Conservation (phyloP, 305 asterid species). For the Vinca major region DNA sequence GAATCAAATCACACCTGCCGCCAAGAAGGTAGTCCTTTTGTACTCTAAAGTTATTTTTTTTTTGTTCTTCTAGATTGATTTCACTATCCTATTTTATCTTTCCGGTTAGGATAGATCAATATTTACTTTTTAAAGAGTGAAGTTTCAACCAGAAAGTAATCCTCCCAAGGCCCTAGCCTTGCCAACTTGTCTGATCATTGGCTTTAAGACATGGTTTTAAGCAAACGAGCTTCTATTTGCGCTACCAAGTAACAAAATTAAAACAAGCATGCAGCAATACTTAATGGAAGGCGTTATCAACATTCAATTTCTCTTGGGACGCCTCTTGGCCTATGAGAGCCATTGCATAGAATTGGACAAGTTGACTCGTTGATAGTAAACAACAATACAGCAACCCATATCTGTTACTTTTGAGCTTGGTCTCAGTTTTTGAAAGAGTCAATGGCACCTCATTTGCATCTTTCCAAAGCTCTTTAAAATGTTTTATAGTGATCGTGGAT, state of each 20-base stretch:
- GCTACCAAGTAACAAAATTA: not conserved
- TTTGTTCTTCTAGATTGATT: not conserved
- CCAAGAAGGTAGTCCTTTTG: slow-evolving; percentile 49
- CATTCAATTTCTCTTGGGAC: not conserved
- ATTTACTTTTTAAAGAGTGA: not conserved
- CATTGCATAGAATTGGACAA: not conserved
- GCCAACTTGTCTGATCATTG: not conserved
- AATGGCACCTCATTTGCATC: not conserved
- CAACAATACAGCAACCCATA: not conserved
- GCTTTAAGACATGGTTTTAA: not conserved
- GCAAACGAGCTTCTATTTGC: not conserved
- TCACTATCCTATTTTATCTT: slow-evolving; percentile 1
- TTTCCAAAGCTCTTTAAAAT: not conserved
- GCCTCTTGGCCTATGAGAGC: not conserved
- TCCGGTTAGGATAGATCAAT: not conserved
- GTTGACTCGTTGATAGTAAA: not conserved
- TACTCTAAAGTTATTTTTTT: not conserved
- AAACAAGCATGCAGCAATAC: not conserved
- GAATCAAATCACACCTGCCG: slow-evolving; percentile 53
- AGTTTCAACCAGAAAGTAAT: not conserved
- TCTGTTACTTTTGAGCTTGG: not conserved
- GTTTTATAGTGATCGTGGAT: not conserved
- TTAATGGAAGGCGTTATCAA: not conserved
- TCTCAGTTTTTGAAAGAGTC: not conserved
- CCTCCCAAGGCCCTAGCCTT: not conserved